These are phyloP conservation scores for Rhinocladiella mackenziei DNA, from an alignment of 2,329 filamentous ascomycete genomes.

Conservation along the genomic window DNA sequence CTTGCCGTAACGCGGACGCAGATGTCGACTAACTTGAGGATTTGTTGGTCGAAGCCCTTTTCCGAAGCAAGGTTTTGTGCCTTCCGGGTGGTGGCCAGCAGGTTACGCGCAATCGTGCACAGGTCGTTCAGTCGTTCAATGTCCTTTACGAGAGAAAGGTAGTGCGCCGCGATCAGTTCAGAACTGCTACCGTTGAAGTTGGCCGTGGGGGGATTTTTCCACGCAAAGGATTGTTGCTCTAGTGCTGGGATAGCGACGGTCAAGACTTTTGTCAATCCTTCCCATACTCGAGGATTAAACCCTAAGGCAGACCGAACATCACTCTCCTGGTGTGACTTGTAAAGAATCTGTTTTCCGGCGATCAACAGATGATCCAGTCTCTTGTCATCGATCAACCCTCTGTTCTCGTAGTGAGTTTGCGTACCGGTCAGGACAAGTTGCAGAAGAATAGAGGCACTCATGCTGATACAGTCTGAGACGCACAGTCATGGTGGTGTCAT, in stretches of 20 bases:
- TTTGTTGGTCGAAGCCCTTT: slow-evolving; percentile 57
- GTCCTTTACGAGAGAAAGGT: slow-evolving; percentile 57
- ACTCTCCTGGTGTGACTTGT: slow-evolving; percentile 54
- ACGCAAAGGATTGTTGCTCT: slow-evolving; percentile 59
- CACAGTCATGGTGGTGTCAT: slow-evolving; percentile 12
- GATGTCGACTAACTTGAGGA: slow-evolving; percentile 59
- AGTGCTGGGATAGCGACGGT: slow-evolving; percentile 58
- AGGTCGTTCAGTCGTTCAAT: slow-evolving; percentile 61
- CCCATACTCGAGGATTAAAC: slow-evolving; percentile 55
- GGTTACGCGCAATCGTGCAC: slow-evolving; percentile 59
- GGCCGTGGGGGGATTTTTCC: slow-evolving; percentile 50
- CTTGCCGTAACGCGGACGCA: slow-evolving; percentile 62
- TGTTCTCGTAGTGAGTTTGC: slow-evolving; percentile 57
- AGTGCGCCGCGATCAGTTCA: slow-evolving; percentile 58
- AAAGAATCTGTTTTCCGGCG: slow-evolving; percentile 57
- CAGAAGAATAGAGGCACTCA: slow-evolving; percentile 37
- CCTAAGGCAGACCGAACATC: slow-evolving; percentile 57
- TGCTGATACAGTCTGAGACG: slow-evolving; percentile 8
- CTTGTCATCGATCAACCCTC: slow-evolving; percentile 57
- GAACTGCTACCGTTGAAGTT: slow-evolving; percentile 35
- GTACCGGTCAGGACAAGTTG: slow-evolving; percentile 47
- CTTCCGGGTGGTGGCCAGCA: slow-evolving; percentile 57
- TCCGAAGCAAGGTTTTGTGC: slow-evolving; percentile 62
- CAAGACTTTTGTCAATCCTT: slow-evolving; percentile 55
- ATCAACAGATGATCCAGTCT: slow-evolving; percentile 56